A percentile compares a stretch with the other conserved stretches of the same genome.
phyloP scores from a whole-genome alignment of 2,329 filamentous ascomycete species.

The Blumeria hordei region DNA sequence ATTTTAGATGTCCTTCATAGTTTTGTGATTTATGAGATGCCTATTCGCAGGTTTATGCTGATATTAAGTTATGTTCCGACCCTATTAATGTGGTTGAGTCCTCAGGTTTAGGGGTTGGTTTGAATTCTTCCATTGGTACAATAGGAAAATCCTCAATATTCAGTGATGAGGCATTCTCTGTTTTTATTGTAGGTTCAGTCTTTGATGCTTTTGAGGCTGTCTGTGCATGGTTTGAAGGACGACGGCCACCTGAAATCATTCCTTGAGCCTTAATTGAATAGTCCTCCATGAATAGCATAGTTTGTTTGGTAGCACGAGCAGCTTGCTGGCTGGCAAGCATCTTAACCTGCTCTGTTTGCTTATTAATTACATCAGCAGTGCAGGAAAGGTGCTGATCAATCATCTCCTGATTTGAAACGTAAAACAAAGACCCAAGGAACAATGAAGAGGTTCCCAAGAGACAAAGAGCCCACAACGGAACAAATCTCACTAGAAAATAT shows the following conservation, averaged over 20 bases:
- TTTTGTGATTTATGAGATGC: too few relatives aligned
- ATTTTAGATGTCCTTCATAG: too few relatives aligned
- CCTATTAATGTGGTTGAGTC: too few relatives aligned
- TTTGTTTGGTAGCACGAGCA: constrained; percentile 33
- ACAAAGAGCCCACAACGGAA: constrained; percentile 44
- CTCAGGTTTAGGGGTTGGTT: too few relatives aligned
- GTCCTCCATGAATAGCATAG: constrained; percentile 44
- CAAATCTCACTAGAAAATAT: constrained; percentile 44
- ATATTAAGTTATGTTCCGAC: too few relatives aligned
- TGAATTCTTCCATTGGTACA: neutral
- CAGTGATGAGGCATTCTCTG: constrained; percentile 13
- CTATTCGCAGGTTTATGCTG: too few relatives aligned
- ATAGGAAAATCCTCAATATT: constrained; percentile 14
- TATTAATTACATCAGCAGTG: constrained; percentile 30
- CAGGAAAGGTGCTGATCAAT: constrained; percentile 39
- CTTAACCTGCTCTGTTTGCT: constrained; percentile 38
- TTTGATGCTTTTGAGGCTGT: constrained; percentile 8
- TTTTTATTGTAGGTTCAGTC: constrained; percentile 9
- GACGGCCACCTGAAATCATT: constrained; percentile 25
- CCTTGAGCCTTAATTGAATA: constrained; percentile 44
- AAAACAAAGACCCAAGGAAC: constrained; percentile 39
- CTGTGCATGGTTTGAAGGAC: constrained; percentile 11
- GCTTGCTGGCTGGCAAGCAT: constrained; percentile 38
- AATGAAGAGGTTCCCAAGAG: constrained; percentile 32
- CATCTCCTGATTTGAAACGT: constrained; percentile 42